Conservation (phyloP, 805 yeast genomes). For the Candida alai region DNA sequence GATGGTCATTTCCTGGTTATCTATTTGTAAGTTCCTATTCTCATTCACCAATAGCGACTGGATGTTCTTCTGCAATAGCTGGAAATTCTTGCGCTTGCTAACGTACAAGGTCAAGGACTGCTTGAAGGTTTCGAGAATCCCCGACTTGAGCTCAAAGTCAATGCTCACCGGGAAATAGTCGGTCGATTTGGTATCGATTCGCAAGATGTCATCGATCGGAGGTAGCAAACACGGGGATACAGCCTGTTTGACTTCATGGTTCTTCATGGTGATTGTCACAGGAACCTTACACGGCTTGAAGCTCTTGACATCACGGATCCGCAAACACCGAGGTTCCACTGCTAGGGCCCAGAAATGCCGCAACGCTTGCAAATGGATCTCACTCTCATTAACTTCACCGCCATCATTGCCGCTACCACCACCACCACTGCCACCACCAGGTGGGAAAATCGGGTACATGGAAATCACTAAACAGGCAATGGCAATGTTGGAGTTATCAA, state of each 20-base stretch:
- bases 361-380: conserved; percentile 75
- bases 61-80: conserved; percentile 31
- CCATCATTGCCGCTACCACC: too few species aligned
- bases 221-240: conserved; percentile 72
- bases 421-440: too few species aligned
- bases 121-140: conserved; percentile 42
- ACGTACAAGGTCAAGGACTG: conserved; percentile 48
- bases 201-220: conserved; percentile 44
- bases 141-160: conserved; percentile 37
- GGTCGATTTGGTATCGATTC: conserved; percentile 43
- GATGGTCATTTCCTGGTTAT: conserved; percentile 22
- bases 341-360: conserved; percentile 90
- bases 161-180: conserved; percentile 54
- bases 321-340: conserved; percentile 76
- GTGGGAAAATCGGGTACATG: conserved; percentile 73
- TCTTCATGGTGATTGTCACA: conserved; percentile 34
- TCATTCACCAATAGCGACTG: conserved; percentile 32
- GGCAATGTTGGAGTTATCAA: conserved; percentile 59
- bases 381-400: conserved; percentile 37
- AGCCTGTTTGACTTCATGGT: conserved; percentile 32
- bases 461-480: conserved; percentile 69
- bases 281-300: conserved; percentile 50
- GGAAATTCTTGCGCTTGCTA: conserved; percentile 42
- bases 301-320: conserved; percentile 65
- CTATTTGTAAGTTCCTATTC: conserved; percentile 25